Conservation (phyloP, 1,284 basidiomycete genomes). For the Pseudozyma sp. region DNA sequence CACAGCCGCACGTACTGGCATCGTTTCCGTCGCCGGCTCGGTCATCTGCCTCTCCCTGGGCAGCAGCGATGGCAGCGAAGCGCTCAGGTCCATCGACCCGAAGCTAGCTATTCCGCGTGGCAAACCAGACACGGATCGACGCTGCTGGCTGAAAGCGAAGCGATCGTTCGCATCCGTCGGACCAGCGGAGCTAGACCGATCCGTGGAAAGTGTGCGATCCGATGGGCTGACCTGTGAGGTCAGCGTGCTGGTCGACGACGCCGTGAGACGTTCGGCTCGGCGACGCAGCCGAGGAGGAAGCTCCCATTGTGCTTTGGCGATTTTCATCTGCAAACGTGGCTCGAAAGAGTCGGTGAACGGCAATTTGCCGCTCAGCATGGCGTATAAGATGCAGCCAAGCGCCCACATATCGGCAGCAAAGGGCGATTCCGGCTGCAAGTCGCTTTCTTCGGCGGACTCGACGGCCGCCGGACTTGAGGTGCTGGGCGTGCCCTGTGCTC, state of each 20-base stretch:
- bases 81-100: slow-evolving; percentile 42
- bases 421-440: slow-evolving; percentile 37
- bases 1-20: slow-evolving; percentile 10
- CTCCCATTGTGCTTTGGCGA: slow-evolving; percentile 60
- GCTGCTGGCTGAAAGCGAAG: slow-evolving; percentile 34
- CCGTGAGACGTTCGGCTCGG: slow-evolving; percentile 37
- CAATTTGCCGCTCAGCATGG: slow-evolving; percentile 54
- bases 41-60: slow-evolving; percentile 29
- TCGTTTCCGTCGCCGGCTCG: slow-evolving; percentile 11
- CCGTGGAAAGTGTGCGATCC: slow-evolving; percentile 18
- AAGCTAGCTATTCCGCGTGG: slow-evolving; percentile 11
- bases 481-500: slow-evolving; percentile 29
- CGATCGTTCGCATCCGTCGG: slow-evolving; percentile 20
- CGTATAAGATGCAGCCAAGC: slow-evolving; percentile 62
- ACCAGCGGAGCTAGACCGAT: slow-evolving; percentile 21
- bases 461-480: slow-evolving; percentile 21
- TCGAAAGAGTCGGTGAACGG: slow-evolving; percentile 62
- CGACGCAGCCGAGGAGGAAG: slow-evolving; percentile 52
- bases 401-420: slow-evolving; percentile 64
- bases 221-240: slow-evolving; percentile 23
- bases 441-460: slow-evolving; percentile 10
- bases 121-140: slow-evolving; percentile 17
- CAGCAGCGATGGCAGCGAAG: slow-evolving; percentile 46
- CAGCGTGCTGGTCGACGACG: slow-evolving; percentile 24
- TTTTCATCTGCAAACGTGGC: slow-evolving; percentile 61